Evolutionary conservation across 345 rosid species (phyloP).

Genomic region (Citropsis articulata): DNA sequence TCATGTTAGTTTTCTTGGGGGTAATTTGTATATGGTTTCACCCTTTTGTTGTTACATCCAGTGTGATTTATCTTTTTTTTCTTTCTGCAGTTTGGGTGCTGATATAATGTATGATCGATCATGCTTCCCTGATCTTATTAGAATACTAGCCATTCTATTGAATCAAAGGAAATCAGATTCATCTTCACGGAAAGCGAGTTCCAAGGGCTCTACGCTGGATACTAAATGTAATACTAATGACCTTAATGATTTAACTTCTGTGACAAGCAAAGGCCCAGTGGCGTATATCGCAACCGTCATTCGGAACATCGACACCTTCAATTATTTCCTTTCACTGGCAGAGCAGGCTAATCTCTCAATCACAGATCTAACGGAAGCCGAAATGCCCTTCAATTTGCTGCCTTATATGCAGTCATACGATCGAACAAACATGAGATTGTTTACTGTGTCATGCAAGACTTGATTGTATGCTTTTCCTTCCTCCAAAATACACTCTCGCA

Average conservation of each 20-base stretch:
- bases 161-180: slow-evolving; percentile 22
- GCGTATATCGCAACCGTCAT: slow-evolving; percentile 78
- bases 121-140: slow-evolving; percentile 70
- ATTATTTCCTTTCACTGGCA: slow-evolving; percentile 47
- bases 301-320: slow-evolving; percentile 64
- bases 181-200: slow-evolving; percentile 10
- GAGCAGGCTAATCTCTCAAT: slow-evolving; percentile 46
- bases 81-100: slow-evolving; percentile 63
- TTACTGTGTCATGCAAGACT: slow-evolving; percentile 35
- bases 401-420: slow-evolving; percentile 64
- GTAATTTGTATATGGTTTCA: neutral
- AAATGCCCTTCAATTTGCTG: slow-evolving; percentile 49
- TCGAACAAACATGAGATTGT: slow-evolving; percentile 48
- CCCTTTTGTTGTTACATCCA: neutral
- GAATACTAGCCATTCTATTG: slow-evolving; percentile 52
- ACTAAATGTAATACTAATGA: neutral
- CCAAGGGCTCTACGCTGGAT: neutral
- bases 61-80: neutral
- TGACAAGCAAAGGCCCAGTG: slow-evolving; percentile 24
- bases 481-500: too few species aligned
- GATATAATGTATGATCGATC: slow-evolving; percentile 75
- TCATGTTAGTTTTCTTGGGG: neutral
- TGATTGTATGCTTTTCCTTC: neutral
- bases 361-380: slow-evolving; percentile 44
- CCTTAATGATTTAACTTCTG: neutral